Evolutionary conservation across 2,329 filamentous ascomycete genomes (phyloP).

Genomic region (Pestalotiopsis sp.): DNA sequence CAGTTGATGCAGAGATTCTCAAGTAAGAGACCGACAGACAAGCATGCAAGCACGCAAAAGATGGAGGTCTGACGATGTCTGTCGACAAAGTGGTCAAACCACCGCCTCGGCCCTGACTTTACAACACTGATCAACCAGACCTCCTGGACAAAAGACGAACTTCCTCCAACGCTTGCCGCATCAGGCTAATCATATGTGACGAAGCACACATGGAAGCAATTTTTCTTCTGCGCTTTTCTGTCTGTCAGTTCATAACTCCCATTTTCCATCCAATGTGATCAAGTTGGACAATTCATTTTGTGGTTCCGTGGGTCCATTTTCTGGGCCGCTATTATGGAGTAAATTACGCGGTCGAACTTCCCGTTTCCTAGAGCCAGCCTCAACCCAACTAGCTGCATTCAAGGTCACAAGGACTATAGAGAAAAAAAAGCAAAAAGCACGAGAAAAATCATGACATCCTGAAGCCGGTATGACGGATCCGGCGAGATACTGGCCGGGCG

Average conservation of each 20-base stretch:
- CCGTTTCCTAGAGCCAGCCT: not conserved
- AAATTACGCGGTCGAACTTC: not conserved
- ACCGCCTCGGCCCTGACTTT: not conserved
- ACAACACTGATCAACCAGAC: not conserved
- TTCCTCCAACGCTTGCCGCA: not conserved
- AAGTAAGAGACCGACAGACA: not conserved
- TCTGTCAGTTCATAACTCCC: not conserved
- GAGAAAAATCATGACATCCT: not conserved
- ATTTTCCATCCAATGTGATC: not conserved
- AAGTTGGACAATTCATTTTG: not conserved
- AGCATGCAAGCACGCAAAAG: not conserved
- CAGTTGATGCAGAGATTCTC: not conserved
- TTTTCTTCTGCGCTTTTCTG: not conserved
- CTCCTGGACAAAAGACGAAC: not conserved
- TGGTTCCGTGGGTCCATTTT: not conserved
- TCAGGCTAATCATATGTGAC: not conserved
- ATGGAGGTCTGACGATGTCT: not conserved
- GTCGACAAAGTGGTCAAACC: not conserved
- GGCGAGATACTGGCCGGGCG: conserved; percentile 8
- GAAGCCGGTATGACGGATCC: not conserved
- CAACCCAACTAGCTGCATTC: not conserved
- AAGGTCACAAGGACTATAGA: not conserved
- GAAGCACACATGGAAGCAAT: not conserved
- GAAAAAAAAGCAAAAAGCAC: not conserved
- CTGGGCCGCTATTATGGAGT: not conserved